These are phyloP conservation scores for Suhomyces canberraensis DNA, from an alignment of 805 yeast species.

Conservation along the genomic window DNA sequence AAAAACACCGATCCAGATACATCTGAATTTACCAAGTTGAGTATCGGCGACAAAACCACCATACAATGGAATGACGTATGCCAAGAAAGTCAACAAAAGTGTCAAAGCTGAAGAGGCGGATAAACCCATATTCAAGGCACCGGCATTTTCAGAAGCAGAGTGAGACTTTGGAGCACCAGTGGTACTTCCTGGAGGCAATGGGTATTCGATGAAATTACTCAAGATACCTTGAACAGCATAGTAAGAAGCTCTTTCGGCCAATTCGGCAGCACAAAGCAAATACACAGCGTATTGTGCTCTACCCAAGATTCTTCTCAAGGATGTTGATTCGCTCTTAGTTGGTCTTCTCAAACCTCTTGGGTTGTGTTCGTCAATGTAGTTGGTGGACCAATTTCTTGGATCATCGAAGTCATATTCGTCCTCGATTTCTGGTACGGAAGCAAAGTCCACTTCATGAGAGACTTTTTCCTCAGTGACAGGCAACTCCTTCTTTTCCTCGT, in stretches of 20 bases:
- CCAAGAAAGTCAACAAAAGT: constrained; percentile 44
- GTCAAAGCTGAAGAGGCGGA: constrained; percentile 47
- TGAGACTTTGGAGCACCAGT: constrained; percentile 33
- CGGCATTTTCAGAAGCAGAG: constrained; percentile 38
- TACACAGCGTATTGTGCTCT: constrained; percentile 47
- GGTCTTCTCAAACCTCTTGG: constrained; percentile 38
- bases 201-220: constrained; percentile 49
- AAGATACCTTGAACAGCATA: constrained; percentile 45
- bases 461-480: too few relatives aligned
- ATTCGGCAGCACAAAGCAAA: constrained; percentile 45
- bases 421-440: too few relatives aligned
- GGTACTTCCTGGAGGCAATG: constrained; percentile 47
- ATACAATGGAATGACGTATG: constrained; percentile 48
- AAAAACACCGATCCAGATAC: constrained; percentile 48
- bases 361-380: constrained; percentile 30
- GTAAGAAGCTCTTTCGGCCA: constrained; percentile 56
- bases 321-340: constrained; percentile 21
- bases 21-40: constrained; percentile 43
- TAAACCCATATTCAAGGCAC: constrained; percentile 49
- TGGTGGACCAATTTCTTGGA: constrained; percentile 16
- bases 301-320: constrained; percentile 40
- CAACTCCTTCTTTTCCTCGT: too few relatives aligned
- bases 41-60: constrained; percentile 55
- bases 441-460: too few relatives aligned
- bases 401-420: constrained; percentile 16